Base-by-base conservation (phyloP, 2,329 filamentous ascomycete species). In the Pestalotiopsis sp. region DNA sequence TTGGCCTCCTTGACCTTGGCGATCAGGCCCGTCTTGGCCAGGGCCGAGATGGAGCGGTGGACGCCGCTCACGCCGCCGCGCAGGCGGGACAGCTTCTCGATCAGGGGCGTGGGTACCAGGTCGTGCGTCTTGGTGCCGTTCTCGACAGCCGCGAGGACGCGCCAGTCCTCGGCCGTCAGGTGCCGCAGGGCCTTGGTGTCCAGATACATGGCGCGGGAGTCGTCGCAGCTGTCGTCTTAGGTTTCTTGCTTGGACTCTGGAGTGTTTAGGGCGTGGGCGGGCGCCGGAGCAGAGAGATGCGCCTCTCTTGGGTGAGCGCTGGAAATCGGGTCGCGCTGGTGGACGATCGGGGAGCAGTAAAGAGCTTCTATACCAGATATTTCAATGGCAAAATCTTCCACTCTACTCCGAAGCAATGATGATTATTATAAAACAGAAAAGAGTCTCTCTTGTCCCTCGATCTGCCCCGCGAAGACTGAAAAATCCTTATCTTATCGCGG, bases 101-200 rank as follows among this genome's bases (percentile, higher is more conserved):
- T 98, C 72, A 98, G 81, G 3, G 93, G 85, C 14, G 95, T 98
- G 7, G 96, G 96, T 2, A 99, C 95, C 68, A 99, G 88, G 83
- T 99, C 96, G 84, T 99, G 96, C 82, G 98, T 98, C 80, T 93
- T 95, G 82, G 93, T 97, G 77, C 95, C 95, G 82, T 91, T 91
- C 81, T 99, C 96, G 76, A 97, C 95, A 76, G 94, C 96, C 78
- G 93, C 92, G 71, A 99, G 91, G 71, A 98, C 95, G 75, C 93
- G 90, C 94, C 97, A 99, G 85, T 99, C 96, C 82, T 98, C 96
- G 17, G 90, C 83, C 64, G 93, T 92, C 80, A 99, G 89, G 82
- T 99, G 95, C 79, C 97, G 94, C 83, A 99, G 91, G 64, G 93
- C 92, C 80, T 94, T 94, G 64, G 95, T 95, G 80, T 99, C 94